Evolutionary conservation across 2,329 filamentous ascomycete species (phyloP), one percentile per base, ranked within the genome.

Genomic region (Diaporthe batatas): DNA sequence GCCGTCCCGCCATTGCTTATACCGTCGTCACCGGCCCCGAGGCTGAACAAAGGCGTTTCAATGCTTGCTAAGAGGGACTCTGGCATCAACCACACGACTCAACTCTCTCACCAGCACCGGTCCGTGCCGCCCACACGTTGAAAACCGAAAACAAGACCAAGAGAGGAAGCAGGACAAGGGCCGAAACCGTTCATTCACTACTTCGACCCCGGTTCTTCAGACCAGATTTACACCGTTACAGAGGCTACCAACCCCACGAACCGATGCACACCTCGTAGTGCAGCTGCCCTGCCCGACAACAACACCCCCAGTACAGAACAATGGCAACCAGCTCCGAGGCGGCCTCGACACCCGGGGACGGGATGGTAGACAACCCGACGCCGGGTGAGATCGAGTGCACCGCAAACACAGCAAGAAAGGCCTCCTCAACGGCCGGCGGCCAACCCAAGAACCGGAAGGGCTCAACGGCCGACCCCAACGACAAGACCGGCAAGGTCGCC

Each of bases 401-500:
- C 25, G 68, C 32, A 7, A 51, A 67, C 62, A 25, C 47, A 16
- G 44, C 32, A 34, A 67, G 34, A 16, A 44, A 70, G 11, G 21
- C 34, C 29, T 53, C 51, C 11, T 14, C 32, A 14, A 14, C 53
- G 55, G 34, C 57, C 21, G 51, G 55, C 25, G 18, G 44, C 8
- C 72, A 64, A 58, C 70, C 64, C 12, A 81, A 80, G 73, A 82
- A 81, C 72, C 78, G 79, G 74, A 75, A 78, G n/a, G 76, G 78
- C n/a, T 76, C 79, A 18, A 75, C 75, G 16, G 74, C 79, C 14
- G 80, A 82, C 36, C 76, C 80, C 72, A 82, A 79, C 75, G 81
- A 80, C 47, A 74, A 73, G 36, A 75, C 80, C 12, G 80, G 83
- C 73, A 91, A 90, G 79, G 79, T 86, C 75, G 89, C 84, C 69